phyloP scores from a whole-genome alignment of 257 asterid genomes.

The Marsdenia floribunda region DNA sequence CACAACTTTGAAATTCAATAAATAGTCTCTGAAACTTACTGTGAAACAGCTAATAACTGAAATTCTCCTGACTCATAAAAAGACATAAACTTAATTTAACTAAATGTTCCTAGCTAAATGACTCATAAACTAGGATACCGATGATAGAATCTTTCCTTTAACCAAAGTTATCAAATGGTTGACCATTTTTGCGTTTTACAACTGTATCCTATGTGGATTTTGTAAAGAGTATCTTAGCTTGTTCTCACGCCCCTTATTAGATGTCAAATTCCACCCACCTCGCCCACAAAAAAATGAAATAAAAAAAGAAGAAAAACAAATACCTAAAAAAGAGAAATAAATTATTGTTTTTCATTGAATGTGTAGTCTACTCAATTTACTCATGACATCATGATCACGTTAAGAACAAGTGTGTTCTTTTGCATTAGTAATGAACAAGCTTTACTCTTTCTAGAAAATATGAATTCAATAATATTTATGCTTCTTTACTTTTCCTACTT shows the following conservation, averaged over 20 bases:
- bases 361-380: background rate
- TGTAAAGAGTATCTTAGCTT: background rate
- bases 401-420: background rate
- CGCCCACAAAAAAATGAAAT: background rate
- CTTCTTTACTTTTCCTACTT: background rate
- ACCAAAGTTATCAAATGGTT: background rate
- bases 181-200: background rate
- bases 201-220: background rate
- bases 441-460: background rate
- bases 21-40: background rate
- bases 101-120: background rate
- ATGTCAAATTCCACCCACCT: background rate
- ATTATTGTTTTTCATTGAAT: background rate
- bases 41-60: background rate
- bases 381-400: background rate
- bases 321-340: background rate
- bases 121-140: background rate
- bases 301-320: too few species aligned
- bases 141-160: background rate
- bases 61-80: background rate
- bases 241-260: background rate
- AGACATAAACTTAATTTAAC: background rate
- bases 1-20: background rate
- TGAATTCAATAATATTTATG: background rate
- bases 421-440: background rate